Base-by-base conservation (phyloP, 345 rosid genomes). In the Eucalyptus sp. region DNA sequence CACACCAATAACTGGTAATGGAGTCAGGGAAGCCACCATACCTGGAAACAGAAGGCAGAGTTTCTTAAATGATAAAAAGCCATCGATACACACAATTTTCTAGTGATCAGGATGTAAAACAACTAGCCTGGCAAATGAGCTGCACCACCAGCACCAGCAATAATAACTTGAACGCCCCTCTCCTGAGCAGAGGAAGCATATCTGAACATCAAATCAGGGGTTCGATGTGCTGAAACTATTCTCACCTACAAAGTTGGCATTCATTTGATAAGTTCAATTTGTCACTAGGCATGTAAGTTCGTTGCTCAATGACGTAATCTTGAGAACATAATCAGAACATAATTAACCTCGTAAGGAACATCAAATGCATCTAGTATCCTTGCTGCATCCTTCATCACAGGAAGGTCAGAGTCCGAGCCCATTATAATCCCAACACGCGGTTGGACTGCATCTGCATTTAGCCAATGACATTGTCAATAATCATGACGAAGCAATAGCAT, bases 61-160 rank as follows among this genome's bases (percentile, higher is more conserved):
- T 64, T 50, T 50, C 71, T 86, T 85, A 46, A 83, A 50, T n/a
- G 25, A 50, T 62, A 44, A 52, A 29, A 49, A 83, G 86, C 79
- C 52, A 43, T 31, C 9, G 3, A 71, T 60, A 87, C 10, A 64
- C 6, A 86, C 33, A 44, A 84, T 33, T 43, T 83, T 41, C 16
- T 33, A 29, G n/a, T 41, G 13, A 68, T 44, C 68, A 86, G 37
- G 52, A 16, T 7, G 2, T 33, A 33, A 20, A 14, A 60, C 13
- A 88, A 91, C 94, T 93, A 86, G 87, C 99, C 98, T 91, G 99
- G 99, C 88, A 98, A 93, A 93, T 98, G 99, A 76, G 99, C 99
- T 80, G 99, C 99, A 86, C 99, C 99, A 90, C 99, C 99, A 90
- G 99, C 99, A 87, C 99, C 99, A 62, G 99, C 99, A 85, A 98